Conservation (phyloP, 176 grass and related monocot genomes). For the barley (Hordeum vulgare) region DNA sequence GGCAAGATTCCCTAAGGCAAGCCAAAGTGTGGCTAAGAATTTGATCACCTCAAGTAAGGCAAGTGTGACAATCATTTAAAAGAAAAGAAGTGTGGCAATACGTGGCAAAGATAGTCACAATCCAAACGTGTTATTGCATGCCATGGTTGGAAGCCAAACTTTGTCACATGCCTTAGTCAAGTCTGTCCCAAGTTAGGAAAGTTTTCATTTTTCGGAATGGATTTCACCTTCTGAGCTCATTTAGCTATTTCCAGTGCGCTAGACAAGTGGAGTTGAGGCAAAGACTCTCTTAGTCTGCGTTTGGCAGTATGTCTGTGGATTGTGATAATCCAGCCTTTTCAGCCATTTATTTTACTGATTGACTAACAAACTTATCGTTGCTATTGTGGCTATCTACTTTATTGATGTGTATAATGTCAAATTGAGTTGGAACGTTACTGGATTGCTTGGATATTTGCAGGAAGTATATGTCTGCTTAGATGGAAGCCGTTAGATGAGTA, state of each 20-base stretch:
- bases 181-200: neutral
- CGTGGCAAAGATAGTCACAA: too few species aligned
- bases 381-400: neutral
- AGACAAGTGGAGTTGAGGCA: neutral
- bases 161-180: neutral
- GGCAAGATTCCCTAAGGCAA: too few species aligned
- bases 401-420: neutral
- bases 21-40: too few species aligned
- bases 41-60: too few species aligned
- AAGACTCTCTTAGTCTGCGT: neutral
- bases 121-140: neutral
- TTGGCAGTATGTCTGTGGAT: neutral
- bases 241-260: neutral
- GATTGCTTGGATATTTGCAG: neutral
- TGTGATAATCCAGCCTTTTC: neutral
- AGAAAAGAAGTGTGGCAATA: too few species aligned
- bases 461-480: neutral
- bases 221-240: neutral
- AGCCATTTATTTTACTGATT: neutral
- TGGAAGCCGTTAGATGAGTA: neutral
- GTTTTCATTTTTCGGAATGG: neutral
- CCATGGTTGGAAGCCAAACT: neutral
- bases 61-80: too few species aligned
- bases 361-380: neutral
- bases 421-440: neutral